Percentiles rank a stretch among this genome's conserved stretches.
phyloP scores from a whole-genome alignment of 169 alveolate genomes.

The Neospora caninum region DNA sequence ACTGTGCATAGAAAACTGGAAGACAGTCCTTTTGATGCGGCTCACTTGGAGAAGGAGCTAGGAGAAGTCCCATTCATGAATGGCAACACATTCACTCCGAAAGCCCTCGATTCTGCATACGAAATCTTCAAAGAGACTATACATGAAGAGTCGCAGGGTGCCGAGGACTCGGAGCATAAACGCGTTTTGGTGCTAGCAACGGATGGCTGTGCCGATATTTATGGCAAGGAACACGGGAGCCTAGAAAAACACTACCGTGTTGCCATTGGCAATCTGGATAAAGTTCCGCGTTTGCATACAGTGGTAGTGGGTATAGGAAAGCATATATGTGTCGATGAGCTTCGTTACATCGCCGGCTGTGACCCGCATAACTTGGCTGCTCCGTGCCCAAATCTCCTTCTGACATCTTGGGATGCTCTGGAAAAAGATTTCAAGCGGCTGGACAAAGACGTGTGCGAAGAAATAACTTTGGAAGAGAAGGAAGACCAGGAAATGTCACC shows the following conservation, averaged over 20 bases:
- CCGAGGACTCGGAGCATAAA: neutral
- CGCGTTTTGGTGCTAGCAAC: neutral
- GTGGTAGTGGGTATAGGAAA: constrained; percentile 26
- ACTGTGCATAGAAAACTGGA: neutral
- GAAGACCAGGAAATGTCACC: neutral
- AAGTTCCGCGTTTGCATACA: constrained; percentile 18
- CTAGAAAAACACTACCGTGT: neutral
- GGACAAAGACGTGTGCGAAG: constrained; percentile 1
- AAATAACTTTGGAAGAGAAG: neutral
- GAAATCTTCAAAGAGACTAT: neutral
- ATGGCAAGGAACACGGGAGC: constrained; percentile 7
- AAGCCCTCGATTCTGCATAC: neutral
- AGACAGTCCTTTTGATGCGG: neutral
- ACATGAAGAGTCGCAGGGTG: neutral
- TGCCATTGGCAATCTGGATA: neutral
- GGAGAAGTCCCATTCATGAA: neutral
- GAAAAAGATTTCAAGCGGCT: neutral
- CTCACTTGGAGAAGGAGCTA: neutral
- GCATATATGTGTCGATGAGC: neutral
- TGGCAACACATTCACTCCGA: constrained; percentile 25
- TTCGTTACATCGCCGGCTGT: constrained; percentile 9
- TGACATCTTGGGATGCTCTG: neutral
- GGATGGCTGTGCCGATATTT: constrained; percentile 25
- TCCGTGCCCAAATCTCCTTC: neutral
- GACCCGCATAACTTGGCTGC: neutral